Conservation (phyloP, 805 yeast species). For the Scheffersomyces spartinae region DNA sequence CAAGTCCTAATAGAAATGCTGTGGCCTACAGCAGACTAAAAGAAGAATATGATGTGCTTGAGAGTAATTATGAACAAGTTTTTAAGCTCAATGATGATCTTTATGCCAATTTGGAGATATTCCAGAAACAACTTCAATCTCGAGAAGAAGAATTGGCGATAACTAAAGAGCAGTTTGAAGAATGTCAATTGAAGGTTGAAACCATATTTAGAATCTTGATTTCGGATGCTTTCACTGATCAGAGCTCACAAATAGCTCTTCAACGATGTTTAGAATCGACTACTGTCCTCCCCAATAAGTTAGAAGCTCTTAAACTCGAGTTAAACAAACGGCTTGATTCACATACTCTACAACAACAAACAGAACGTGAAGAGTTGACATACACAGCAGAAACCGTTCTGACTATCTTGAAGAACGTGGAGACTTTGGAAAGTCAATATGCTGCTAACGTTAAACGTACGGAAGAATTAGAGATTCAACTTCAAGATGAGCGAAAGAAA, state of each 20-base stretch:
- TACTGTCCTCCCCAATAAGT: conserved; percentile 7
- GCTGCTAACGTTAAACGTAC: no score
- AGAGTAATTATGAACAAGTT: conserved; percentile 21
- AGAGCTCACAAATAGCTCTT: conserved; percentile 8
- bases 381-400: no score
- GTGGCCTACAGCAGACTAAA: conserved; percentile 9
- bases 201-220: conserved; percentile 11
- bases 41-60: conserved; percentile 10
- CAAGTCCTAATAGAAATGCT: conserved; percentile 2
- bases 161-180: conserved; percentile 1
- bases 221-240: conserved; percentile 9
- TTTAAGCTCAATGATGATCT: conserved; percentile 26
- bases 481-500: no score
- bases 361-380: no score
- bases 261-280: conserved; percentile 7
- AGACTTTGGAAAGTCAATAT: conserved; percentile 9
- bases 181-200: conserved; percentile 7
- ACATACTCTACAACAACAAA: no score
- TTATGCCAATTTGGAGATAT: conserved; percentile 21
- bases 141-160: conserved; percentile 12
- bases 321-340: conserved; percentile 7
- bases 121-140: conserved; percentile 18
- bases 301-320: conserved; percentile 12
- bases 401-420: conserved; percentile 10
- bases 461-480: no score